Conservation (phyloP, 164 flowering plant species). For the Umbilicus rupestris region DNA sequence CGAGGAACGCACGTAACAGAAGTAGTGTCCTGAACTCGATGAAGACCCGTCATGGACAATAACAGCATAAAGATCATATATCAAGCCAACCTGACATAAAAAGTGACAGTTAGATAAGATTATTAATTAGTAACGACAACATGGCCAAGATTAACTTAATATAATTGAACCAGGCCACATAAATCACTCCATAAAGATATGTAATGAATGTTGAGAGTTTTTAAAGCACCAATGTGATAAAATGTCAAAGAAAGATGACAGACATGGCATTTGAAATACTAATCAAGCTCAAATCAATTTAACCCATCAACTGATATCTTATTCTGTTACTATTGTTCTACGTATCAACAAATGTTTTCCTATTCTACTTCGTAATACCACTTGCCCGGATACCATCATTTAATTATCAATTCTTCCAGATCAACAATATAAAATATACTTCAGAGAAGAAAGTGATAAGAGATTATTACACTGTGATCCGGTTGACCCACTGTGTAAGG, state of each 20-base stretch:
- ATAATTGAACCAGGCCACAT: neutral
- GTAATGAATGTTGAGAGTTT: neutral
- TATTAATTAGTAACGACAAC: neutral
- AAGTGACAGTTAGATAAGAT: neutral
- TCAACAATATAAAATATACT: neutral
- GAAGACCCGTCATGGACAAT: constrained; percentile 62
- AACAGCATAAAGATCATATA: constrained; percentile 74
- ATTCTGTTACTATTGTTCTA: neutral
- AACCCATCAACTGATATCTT: neutral
- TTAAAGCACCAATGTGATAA: neutral
- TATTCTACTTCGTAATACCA: neutral
- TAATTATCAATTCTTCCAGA: too few species aligned
- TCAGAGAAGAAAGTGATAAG: neutral
- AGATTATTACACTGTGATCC: constrained; percentile 33
- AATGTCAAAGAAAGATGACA: neutral
- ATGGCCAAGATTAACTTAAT: neutral
- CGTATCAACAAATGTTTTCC: neutral
- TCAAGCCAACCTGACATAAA: constrained; percentile 31
- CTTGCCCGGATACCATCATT: neutral
- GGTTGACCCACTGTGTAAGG: constrained; percentile 35
- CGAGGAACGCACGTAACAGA: constrained; percentile 56
- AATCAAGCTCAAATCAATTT: neutral
- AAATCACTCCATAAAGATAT: neutral
- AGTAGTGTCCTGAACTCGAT: constrained; percentile 70
- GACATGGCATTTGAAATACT: neutral